Base-by-base conservation (phyloP, 306 rosid species). In the Trichosanthes truncata region DNA sequence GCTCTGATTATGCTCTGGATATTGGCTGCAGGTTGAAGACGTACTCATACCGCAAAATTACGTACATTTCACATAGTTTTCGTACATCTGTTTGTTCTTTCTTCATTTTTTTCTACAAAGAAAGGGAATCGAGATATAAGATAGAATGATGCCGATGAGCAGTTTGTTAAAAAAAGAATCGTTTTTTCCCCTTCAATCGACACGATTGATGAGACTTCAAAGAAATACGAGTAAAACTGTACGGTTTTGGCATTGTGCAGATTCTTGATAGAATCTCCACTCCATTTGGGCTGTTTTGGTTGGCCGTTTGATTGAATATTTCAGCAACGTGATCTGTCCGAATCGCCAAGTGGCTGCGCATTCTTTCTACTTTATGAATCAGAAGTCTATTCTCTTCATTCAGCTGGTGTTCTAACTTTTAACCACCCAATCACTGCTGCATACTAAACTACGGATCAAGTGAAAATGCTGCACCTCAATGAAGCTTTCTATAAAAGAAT, bases 1-100 rank as follows among this genome's bases (percentile, higher is more conserved):
- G 89, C 94, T 61, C 86, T 94, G 25, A 87, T 90, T 33, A 94
- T 94, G 98, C 92, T 94, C 74, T 92, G 98, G 97, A 85, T 92
- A 31, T 83, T 90, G 88, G 98, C 97, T 65, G 87, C 94, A 18
- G 90, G 91, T 68, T 94, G 91, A 90, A 81, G 5, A 52, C 40
- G 20, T 7, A 38, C 71, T 74, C 35, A 18, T 53, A 23, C 53
- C 9, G 0, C 10, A 35, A 68, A 41, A 13, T 62, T 13, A 29
- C 18, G 9, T 29, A 62, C 26, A 43, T 21, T 69, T 69, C 35
- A 14, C 4, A 12, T 73, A 13, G 11, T 26, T 73, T 26, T 73
- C 56, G 52, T 73, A 46, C 59, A 73, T 73, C 41, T 48, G 41
- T 73, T 29, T 9, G 15, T 17, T 29, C 40, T 29, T 17, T 29